A percentile compares a stretch with the other conserved stretches of the same genome.
These are phyloP conservation scores for Mycocentrospora acerina DNA, from an alignment of 2,329 filamentous ascomycete genomes.

Conservation along the genomic window DNA sequence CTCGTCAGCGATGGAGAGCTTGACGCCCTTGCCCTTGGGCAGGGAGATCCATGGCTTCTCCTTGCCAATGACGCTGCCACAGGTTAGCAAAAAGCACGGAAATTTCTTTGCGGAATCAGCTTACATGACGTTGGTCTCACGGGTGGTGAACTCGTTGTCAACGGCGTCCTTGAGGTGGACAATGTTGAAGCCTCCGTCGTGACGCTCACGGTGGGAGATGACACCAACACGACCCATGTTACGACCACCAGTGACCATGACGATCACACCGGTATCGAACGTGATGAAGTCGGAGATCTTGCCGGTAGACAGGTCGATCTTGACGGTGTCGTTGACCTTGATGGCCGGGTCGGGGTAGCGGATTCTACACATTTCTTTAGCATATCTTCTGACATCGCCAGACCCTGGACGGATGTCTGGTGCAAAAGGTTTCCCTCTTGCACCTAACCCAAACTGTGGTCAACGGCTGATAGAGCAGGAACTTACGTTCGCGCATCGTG, in stretches of 20 bases:
- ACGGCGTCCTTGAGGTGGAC: constrained; percentile 99
- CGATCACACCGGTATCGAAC: constrained; percentile 97
- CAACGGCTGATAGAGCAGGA: constrained; percentile 99
- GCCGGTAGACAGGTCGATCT: constrained; percentile 95
- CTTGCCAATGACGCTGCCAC: constrained; percentile 74
- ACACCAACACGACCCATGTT: constrained; percentile 99
- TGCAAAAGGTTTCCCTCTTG: constrained; percentile 51
- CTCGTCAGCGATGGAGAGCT: constrained; percentile 98
- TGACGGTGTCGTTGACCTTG: constrained; percentile 99
- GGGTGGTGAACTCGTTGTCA: constrained; percentile 99
- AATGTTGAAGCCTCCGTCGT: constrained; percentile 99
- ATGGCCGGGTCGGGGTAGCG: constrained; percentile 97
- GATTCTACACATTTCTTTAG: constrained; percentile 67
- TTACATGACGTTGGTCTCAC: constrained; percentile 95
- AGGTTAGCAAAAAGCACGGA: constrained; percentile 11
- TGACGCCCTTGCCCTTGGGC: constrained; percentile 99
- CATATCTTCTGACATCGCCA: constrained; percentile 61
- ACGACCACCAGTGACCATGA: constrained; percentile 98
- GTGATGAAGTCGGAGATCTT: constrained; percentile 98
- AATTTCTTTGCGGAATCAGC: constrained; percentile 3
- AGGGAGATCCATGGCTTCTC: constrained; percentile 99
- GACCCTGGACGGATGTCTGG: constrained; percentile 99
- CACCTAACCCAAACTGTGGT: constrained; percentile 54
- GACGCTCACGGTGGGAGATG: constrained; percentile 99
- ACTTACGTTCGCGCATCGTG: constrained; percentile 99